phyloP scores from a whole-genome alignment of 257 asterid species.

The Solanum acaule region DNA sequence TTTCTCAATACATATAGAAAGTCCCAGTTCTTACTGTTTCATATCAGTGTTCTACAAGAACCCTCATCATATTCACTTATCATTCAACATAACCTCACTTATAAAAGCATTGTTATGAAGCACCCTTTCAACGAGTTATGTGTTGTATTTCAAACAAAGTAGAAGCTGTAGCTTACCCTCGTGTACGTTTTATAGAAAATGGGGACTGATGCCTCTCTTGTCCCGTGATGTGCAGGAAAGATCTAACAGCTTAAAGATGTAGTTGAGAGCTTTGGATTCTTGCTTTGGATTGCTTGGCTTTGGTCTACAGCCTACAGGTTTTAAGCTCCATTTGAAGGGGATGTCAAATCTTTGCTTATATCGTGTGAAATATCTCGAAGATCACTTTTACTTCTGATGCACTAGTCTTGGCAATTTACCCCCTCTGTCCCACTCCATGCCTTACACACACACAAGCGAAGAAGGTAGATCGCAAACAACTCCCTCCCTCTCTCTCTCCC shows the following conservation, averaged over 20 bases:
- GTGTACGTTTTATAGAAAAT: not conserved
- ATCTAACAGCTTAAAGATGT: slow-evolving; percentile 6
- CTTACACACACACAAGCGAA: too few relatives aligned
- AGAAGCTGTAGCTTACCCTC: not conserved
- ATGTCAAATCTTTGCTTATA: not conserved
- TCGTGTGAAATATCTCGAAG: not conserved
- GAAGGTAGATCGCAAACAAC: not conserved
- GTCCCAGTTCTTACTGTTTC: not conserved
- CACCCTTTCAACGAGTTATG: not conserved
- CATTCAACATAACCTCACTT: not conserved
- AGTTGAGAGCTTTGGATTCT: not conserved
- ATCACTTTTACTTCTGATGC: not conserved
- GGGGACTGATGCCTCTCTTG: not conserved
- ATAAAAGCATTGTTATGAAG: not conserved
- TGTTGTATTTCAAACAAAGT: not conserved
- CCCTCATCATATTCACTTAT: not conserved
- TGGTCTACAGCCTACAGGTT: not conserved
- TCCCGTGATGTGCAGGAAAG: slow-evolving; percentile 19
- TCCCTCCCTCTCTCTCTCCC: not conserved
- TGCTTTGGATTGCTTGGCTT: not conserved
- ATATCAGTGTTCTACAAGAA: not conserved
- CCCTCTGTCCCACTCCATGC: not conserved
- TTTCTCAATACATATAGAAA: not conserved
- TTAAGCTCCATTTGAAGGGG: not conserved
- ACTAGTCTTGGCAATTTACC: not conserved